Evolutionary conservation across 2,329 filamentous ascomycete genomes (phyloP).

Genomic region (Aspergillus unguis): DNA sequence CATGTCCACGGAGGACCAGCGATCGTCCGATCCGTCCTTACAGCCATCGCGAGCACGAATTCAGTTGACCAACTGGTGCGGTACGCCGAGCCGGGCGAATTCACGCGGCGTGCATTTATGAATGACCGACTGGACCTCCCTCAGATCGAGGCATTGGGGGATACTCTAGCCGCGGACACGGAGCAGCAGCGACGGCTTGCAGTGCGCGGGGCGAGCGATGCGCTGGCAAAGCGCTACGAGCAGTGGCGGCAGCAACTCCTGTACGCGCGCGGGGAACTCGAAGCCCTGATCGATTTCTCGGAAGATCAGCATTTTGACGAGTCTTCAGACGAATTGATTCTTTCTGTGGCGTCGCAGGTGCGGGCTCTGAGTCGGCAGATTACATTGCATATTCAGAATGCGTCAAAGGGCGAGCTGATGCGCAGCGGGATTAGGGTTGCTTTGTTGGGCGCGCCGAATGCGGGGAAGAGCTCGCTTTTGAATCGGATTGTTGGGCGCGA

Average conservation of each 20-base stretch:
- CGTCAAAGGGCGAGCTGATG: conserved; percentile 77
- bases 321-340: conserved; percentile 67
- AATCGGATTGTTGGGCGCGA: conserved; percentile 87
- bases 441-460: conserved; percentile 86
- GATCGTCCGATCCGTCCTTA: conserved; percentile 79
- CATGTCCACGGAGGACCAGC: conserved; percentile 93
- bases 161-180: conserved; percentile 65
- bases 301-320: conserved; percentile 98
- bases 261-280: conserved; percentile 81
- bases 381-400: conserved; percentile 67
- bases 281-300: conserved; percentile 94
- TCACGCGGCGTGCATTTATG: conserved; percentile 86
- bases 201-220: conserved; percentile 70
- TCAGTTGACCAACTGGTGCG: conserved; percentile 52
- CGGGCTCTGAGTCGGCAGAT: conserved; percentile 60
- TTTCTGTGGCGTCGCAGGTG: conserved; percentile 66
- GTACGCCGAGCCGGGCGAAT: conserved; percentile 92
- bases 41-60: conserved; percentile 61
- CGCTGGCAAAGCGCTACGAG: conserved; percentile 74
- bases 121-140: conserved; percentile 82
- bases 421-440: conserved; percentile 82
- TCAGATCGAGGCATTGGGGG: conserved; percentile 67
- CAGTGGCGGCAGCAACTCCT: conserved; percentile 74
- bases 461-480: conserved; percentile 89
- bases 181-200: conserved; percentile 90